These are phyloP conservation scores for Trichophyton equinum DNA, from an alignment of 2,329 filamentous ascomycete species.

Conservation along the genomic window DNA sequence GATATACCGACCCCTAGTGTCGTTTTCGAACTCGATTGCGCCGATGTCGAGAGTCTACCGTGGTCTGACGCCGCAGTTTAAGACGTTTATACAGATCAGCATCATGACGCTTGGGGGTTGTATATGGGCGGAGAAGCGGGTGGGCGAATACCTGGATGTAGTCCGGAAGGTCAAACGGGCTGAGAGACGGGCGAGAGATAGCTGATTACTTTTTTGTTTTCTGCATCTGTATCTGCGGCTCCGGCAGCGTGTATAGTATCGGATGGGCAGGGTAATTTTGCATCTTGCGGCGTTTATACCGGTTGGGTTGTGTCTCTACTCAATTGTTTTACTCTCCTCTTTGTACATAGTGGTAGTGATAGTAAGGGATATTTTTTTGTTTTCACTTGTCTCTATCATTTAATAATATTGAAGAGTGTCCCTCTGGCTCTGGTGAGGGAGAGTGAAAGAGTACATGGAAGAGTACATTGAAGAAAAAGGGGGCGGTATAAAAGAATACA, in stretches of 20 bases:
- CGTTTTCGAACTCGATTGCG: constrained; percentile 38
- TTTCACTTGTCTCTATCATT: background rate
- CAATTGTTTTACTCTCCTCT: background rate
- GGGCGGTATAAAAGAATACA: background rate
- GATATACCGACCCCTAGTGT: constrained; percentile 33
- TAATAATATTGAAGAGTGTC: background rate
- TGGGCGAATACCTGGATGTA: constrained; percentile 35
- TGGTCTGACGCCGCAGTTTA: constrained; percentile 38
- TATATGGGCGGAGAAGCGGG: constrained; percentile 37
- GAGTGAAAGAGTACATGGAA: background rate
- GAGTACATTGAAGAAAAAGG: too few relatives aligned
- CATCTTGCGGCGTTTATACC: background rate
- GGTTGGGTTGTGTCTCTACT: background rate
- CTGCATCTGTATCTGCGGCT: background rate
- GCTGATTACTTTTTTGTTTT: background rate
- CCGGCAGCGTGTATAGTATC: background rate
- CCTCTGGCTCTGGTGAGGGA: background rate
- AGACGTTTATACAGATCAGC: constrained; percentile 37
- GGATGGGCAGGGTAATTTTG: background rate
- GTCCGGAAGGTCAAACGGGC: constrained; percentile 31
- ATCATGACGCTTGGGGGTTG: constrained; percentile 38
- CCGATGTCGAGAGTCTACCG: constrained; percentile 34
- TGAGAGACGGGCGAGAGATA: constrained; percentile 21
- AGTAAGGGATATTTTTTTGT: background rate
- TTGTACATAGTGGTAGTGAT: background rate